phyloP scores from a whole-genome alignment of 163 green algal species.

The Chlamydomonas reinhardtii region DNA sequence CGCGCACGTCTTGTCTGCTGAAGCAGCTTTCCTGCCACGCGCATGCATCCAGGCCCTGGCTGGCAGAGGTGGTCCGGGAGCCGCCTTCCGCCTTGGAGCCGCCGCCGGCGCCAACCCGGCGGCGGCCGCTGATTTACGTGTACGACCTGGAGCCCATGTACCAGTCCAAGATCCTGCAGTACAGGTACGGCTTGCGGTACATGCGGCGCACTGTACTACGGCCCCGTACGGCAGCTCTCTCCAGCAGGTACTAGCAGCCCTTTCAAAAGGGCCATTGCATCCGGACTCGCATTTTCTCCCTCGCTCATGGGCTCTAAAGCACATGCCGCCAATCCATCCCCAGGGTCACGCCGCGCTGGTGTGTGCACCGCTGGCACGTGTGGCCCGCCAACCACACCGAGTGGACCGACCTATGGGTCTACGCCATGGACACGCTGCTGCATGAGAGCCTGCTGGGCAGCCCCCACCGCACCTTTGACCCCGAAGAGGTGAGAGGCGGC shows the following conservation, averaged over 20 bases:
- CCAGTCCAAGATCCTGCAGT: slow-evolving; percentile 76
- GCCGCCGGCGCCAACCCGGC: slow-evolving; percentile 36
- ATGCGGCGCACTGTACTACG: too few relatives aligned
- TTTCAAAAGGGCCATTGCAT: too few relatives aligned
- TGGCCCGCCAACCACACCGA: slow-evolving; percentile 58
- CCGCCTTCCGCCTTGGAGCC: slow-evolving; percentile 48
- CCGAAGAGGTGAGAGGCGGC: slow-evolving; percentile 66
- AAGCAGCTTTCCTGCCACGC: not conserved
- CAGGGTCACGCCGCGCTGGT: slow-evolving; percentile 56
- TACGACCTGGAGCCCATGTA: slow-evolving; percentile 83
- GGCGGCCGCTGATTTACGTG: slow-evolving; percentile 79
- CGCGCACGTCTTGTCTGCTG: not conserved
- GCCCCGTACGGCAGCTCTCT: too few relatives aligned
- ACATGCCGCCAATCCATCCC: not conserved
- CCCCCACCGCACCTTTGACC: slow-evolving; percentile 79
- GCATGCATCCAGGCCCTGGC: not conserved
- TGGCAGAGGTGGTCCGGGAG: slow-evolving; percentile 17
- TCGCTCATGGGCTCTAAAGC: too few relatives aligned
- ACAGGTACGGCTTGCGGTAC: slow-evolving; percentile 52
- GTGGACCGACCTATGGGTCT: slow-evolving; percentile 60
- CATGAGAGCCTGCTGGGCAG: slow-evolving; percentile 77
- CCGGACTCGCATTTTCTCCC: too few relatives aligned
- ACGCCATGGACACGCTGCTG: slow-evolving; percentile 70
- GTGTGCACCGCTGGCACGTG: slow-evolving; percentile 61
- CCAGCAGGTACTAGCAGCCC: too few relatives aligned